Conservation (phyloP, 768 basidiomycete species). For the Phaeotremella fagi region DNA sequence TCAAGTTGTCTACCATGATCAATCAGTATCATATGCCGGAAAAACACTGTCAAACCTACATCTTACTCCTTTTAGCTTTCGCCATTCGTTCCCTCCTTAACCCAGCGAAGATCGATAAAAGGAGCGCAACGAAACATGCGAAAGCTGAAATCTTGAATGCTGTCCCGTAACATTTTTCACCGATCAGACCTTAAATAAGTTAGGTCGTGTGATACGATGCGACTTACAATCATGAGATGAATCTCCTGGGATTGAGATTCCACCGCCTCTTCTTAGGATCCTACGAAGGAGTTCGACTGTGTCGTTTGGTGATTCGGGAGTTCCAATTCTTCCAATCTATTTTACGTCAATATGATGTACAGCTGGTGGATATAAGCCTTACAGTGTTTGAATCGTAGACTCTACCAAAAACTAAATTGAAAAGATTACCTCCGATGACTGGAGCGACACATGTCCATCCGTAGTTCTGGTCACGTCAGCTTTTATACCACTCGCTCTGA, state of each 20-base stretch:
- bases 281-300: not conserved
- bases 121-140: conserved; percentile 29
- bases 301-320: conserved; percentile 1
- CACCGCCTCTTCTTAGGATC: conserved; percentile 12
- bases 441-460: conserved; percentile 72
- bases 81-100: conserved; percentile 19
- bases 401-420: conserved; percentile 75
- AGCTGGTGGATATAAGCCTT: not conserved
- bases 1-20: not conserved
- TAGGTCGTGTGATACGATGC: too few relatives aligned
- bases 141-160: conserved; percentile 34
- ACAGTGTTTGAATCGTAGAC: conserved; percentile 70
- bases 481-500: not conserved
- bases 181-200: conserved; percentile 30
- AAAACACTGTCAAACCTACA: conserved; percentile 16
- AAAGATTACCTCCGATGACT: conserved; percentile 68
- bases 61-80: conserved; percentile 12
- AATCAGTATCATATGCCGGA: not conserved
- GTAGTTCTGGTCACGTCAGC: conserved; percentile 63
- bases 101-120: conserved; percentile 19
- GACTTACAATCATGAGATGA: conserved; percentile 33
- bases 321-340: conserved; percentile 23
- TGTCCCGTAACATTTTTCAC: conserved; percentile 32
- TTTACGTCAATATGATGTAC: not conserved
- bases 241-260: conserved; percentile 16